Conservation (phyloP, 2,329 filamentous ascomycete species). For the Leptographium lundbergii region DNA sequence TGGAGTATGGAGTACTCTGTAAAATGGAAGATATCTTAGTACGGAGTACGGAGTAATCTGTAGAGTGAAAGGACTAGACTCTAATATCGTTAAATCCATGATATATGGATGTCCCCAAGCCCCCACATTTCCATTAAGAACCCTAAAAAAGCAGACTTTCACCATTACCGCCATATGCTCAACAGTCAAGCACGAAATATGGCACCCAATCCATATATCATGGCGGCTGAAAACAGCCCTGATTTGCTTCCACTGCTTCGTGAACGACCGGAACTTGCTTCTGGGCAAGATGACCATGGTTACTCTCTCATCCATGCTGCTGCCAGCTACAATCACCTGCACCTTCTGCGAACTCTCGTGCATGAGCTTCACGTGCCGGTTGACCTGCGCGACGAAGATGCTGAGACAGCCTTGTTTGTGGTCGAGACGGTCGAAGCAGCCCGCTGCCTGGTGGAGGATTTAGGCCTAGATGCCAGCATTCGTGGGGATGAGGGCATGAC, state of each 20-base stretch:
- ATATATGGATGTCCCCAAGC: neutral
- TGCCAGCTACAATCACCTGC: slow-evolving; percentile 78
- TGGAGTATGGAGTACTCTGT: too few species aligned
- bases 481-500: slow-evolving; percentile 65
- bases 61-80: too few species aligned
- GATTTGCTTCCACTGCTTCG: slow-evolving; percentile 63
- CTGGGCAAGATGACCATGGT: slow-evolving; percentile 74
- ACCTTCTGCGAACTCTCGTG: slow-evolving; percentile 65
- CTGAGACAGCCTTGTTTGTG: slow-evolving; percentile 91
- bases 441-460: slow-evolving; percentile 66
- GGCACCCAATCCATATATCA: slow-evolving; percentile 52
- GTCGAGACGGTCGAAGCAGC: slow-evolving; percentile 72
- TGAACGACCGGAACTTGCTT: slow-evolving; percentile 62
- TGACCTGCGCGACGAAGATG: slow-evolving; percentile 78
- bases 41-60: too few species aligned
- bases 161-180: neutral
- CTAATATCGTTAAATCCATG: too few species aligned
- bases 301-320: slow-evolving; percentile 92
- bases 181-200: slow-evolving; percentile 18
- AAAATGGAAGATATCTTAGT: too few species aligned
- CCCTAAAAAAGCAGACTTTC: neutral
- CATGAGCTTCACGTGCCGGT: slow-evolving; percentile 65
- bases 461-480: slow-evolving; percentile 54
- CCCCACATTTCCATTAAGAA: neutral
- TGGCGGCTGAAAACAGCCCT: slow-evolving; percentile 71